Conservation (phyloP, 208 protist species). For the Acanthamoeba castellanii region DNA sequence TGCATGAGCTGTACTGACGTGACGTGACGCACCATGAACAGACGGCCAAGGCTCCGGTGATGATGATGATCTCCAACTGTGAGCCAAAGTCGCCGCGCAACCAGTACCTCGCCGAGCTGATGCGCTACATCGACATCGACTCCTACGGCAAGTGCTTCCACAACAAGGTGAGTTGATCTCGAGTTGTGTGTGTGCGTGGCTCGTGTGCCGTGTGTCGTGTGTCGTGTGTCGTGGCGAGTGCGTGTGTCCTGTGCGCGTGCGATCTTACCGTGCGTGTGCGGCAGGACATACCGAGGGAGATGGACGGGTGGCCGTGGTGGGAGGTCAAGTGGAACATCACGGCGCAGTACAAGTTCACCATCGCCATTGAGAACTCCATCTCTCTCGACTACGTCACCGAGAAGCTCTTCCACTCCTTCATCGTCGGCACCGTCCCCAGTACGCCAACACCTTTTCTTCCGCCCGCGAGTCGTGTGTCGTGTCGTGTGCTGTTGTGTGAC, state of each 20-base stretch:
- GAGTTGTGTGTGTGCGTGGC: too few relatives aligned
- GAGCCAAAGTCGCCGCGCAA: constrained; percentile 58
- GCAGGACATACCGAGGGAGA: constrained; percentile 64
- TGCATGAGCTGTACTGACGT: too few relatives aligned
- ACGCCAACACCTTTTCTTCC: neutral
- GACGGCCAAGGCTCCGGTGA: constrained; percentile 69
- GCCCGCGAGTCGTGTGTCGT: neutral
- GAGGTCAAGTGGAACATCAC: constrained; percentile 74
- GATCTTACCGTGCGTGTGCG: neutral
- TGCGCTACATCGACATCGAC: constrained; percentile 81
- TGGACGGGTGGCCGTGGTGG: constrained; percentile 72
- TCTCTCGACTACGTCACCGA: constrained; percentile 79
- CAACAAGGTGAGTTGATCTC: constrained; percentile 71
- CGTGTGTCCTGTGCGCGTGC: neutral
- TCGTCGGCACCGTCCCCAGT: constrained; percentile 70
- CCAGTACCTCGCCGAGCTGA: constrained; percentile 78
- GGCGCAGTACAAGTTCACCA: constrained; percentile 74
- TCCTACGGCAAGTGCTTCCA: constrained; percentile 83
- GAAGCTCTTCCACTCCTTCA: constrained; percentile 79
- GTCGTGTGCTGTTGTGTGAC: neutral
- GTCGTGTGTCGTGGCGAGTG: too few relatives aligned
- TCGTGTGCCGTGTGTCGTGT: neutral
- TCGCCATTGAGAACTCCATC: constrained; percentile 78
- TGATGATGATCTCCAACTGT: constrained; percentile 78
- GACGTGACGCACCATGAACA: too few relatives aligned